phyloP scores from a whole-genome alignment of 495 filamentous ascomycete genomes.

The Neurospora sp. region DNA sequence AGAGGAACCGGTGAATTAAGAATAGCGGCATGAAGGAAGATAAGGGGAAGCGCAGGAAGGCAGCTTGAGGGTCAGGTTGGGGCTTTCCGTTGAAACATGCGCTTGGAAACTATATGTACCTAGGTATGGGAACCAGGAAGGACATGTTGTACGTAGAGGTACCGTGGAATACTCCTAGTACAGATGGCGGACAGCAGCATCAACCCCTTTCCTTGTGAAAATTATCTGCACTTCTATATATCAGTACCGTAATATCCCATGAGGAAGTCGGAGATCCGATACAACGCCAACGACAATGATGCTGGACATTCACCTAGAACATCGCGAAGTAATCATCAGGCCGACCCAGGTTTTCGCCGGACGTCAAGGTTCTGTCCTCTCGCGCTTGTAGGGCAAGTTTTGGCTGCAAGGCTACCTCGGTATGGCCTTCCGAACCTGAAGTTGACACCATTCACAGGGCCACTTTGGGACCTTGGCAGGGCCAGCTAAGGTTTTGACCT shows the following conservation, averaged over 20 bases:
- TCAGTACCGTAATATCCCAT: not conserved
- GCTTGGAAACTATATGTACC: too few species aligned
- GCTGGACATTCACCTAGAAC: not conserved
- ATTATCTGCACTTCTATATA: not conserved
- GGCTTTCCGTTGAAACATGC: too few species aligned
- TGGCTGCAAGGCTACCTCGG: not conserved
- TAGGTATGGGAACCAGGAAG: too few species aligned
- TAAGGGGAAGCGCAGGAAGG: too few species aligned
- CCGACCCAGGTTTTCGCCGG: not conserved
- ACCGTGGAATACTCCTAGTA: too few species aligned
- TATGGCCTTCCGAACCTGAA: not conserved
- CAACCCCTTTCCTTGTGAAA: not conserved
- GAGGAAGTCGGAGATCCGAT: not conserved
- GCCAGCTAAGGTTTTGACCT: too few species aligned
- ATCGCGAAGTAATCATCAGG: not conserved
- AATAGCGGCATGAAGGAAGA: too few species aligned
- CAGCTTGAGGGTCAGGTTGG: too few species aligned
- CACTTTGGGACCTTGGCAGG: not conserved
- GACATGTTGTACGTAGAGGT: too few species aligned
- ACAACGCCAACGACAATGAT: not conserved
- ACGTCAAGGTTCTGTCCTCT: not conserved
- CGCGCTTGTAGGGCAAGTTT: rapidly evolving
- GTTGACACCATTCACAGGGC: not conserved
- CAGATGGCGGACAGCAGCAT: too few species aligned
- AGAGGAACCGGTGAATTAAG: too few species aligned